phyloP scores from a whole-genome alignment of 2,329 filamentous ascomycete species.

The Lachnellula cervina region DNA sequence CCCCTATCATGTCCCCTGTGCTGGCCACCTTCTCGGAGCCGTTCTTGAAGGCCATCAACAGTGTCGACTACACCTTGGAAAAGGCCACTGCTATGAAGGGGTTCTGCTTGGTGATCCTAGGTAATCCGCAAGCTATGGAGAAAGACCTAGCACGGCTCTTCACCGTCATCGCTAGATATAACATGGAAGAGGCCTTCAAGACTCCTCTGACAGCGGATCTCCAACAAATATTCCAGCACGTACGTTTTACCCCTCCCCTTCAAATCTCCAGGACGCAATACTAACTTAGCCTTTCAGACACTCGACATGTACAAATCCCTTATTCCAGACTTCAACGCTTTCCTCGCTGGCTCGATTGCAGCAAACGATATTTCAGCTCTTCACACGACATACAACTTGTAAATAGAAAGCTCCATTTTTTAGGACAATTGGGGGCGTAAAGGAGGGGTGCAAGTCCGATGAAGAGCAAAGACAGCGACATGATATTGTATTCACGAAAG shows the following conservation, averaged over 20 bases:
- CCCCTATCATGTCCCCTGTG: conserved; percentile 71
- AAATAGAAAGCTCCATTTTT: conserved; percentile 25
- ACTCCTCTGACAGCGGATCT: conserved; percentile 28
- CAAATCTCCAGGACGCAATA: not conserved
- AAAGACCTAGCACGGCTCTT: conserved; percentile 79
- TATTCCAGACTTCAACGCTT: conserved; percentile 49
- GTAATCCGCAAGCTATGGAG: conserved; percentile 91
- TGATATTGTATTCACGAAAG: conserved; percentile 14
- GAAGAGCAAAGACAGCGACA: conserved; percentile 1
- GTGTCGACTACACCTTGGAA: conserved; percentile 84
- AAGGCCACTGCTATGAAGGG: conserved; percentile 92
- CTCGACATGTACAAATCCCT: conserved; percentile 49
- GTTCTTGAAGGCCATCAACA: conserved; percentile 76
- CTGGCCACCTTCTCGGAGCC: conserved; percentile 74
- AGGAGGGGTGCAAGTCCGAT: conserved; percentile 4
- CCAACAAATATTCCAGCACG: conserved; percentile 28
- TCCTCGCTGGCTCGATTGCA: conserved; percentile 34
- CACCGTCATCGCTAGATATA: conserved; percentile 73
- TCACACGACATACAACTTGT: conserved; percentile 30
- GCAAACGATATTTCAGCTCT: conserved; percentile 23
- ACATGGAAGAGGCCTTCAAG: conserved; percentile 51
- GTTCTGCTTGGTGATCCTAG: conserved; percentile 77
- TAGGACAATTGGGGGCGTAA: conserved; percentile 9
- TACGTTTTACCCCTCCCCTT: conserved; percentile 15
- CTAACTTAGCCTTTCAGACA: conserved; percentile 35